Base-by-base conservation (phyloP, 208 protist genomes). In the Wallacemonas collosoma region DNA sequence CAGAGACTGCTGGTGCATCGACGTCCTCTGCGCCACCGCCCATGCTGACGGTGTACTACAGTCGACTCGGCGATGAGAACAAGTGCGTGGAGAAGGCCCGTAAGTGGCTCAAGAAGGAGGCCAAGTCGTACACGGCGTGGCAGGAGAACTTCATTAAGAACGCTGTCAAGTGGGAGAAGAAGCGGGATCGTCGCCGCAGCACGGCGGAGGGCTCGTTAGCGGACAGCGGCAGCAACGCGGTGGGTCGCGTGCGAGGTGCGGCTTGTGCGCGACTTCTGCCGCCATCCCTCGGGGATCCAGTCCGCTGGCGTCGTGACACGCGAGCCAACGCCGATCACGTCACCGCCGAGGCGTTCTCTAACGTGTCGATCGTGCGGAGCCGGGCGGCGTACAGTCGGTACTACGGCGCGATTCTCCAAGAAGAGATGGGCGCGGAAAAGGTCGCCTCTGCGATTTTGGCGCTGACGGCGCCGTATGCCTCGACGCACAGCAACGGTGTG, bases 41-140 rank as follows among this genome's bases (percentile, higher is more conserved):
- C 6, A 75, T 75, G 26, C 85, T 94, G 40, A 85, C 85, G 45
- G 72, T 94, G 2, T 87, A 89, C 73, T 94, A 91, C 71, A 74
- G 77, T 38, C 72, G 80, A 4, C 75, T 94, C 4, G 86, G 89
- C 7, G 76, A 85, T 38, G 79, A 82, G 57, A 70, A 81, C 61
- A 72, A 72, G 66, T 94, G 82, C 64, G 71, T 90, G 6, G 73
- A 84, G 8, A 17, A 40, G 0, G 86, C 85, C 0, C 79, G 73
- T 12, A 75, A 79, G 60, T 94, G 87, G 85, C 45, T 94, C 6
- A 43, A 68, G 17, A 73, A 73, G 41, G 86, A 94, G 68, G 40
- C 69, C 55, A 69, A 71, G 15, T 79, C 77, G 14, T 90, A 90
- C 54, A 43, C 51, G 9, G 64, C 53, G 40, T 91, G 86, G 82